Percentiles rank a stretch among this genome's conserved stretches.
Evolutionary conservation across 306 rosid genomes (phyloP).

Genomic region (Begonia masoniana): DNA sequence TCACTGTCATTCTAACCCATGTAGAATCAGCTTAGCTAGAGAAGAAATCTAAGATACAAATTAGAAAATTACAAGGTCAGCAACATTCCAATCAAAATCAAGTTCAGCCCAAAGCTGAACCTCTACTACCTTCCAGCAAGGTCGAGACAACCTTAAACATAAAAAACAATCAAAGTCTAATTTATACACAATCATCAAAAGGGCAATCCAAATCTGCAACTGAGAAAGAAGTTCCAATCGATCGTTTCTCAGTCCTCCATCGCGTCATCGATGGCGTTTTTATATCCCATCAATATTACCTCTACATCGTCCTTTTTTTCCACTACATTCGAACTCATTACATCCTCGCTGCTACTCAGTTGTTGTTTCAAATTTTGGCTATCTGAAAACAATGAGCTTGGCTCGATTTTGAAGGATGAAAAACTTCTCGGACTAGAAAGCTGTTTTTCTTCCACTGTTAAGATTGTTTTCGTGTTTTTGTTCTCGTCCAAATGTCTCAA

Average conservation of each 20-base stretch:
- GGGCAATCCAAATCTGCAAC: constrained; percentile 1
- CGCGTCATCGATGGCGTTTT: constrained; percentile 25
- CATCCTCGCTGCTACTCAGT: constrained; percentile 23
- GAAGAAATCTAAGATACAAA: constrained; percentile 1
- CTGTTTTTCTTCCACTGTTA: constrained; percentile 18
- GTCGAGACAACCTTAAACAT: constrained; percentile 30
- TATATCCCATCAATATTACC: constrained; percentile 25
- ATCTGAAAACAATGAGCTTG: constrained; percentile 26
- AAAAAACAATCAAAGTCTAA: constrained; percentile 24
- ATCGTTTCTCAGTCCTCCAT: constrained; percentile 22
- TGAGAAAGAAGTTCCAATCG: background rate
- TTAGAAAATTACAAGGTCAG: constrained; percentile 18
- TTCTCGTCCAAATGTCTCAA: constrained; percentile 36
- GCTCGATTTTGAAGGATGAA: constrained; percentile 25
- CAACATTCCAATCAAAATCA: constrained; percentile 17
- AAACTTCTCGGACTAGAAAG: constrained; percentile 26
- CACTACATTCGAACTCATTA: constrained; percentile 13
- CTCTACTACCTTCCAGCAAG: constrained; percentile 10
- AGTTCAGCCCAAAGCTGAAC: constrained; percentile 79
- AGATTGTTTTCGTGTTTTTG: constrained; percentile 15
- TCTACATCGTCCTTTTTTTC: constrained; percentile 19
- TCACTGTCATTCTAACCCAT: too few relatives aligned
- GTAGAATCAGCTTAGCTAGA: too few relatives aligned
- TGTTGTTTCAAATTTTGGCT: constrained; percentile 27
- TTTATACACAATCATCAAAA: background rate